Evolutionary conservation across 768 basidiomycete species (phyloP), one percentile per base, ranked within the genome.

Genomic region (Boletales sp.): DNA sequence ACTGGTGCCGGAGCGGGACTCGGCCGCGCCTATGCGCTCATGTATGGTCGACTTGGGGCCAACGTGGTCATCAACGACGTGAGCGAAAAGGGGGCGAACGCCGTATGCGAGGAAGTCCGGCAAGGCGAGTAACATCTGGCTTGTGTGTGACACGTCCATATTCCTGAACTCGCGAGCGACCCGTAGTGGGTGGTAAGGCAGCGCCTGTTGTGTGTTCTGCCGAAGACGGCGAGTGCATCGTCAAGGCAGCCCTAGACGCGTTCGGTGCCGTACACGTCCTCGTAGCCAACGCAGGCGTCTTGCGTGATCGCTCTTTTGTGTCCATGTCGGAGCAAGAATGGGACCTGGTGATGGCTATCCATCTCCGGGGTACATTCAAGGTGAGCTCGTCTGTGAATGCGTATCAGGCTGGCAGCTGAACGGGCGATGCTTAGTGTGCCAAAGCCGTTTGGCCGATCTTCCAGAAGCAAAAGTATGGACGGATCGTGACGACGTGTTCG

Each of bases 41-140:
- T 97, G 89, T 98, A 87, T 63, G 90, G 80, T 21, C 83, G 80
- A 47, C 82, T 94, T 9, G 95, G 96, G n/a, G 95, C 93, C 10
- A 96, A 96, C 59, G 90, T 99, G 31, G 89, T 98, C 40, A 83
- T 98, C 38, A 99, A 98, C 65, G 96, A 99, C 61, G 86, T 97
- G 41, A 92, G 78, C 65, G 87, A 86, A 62, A 90, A 93, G 58
- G 86, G 80, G 2, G 94, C 94, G 8, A 81, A 82, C 18, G 72
- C 78, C 8, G 94, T 98, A 2, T 92, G 91, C 15, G 80, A 86
- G n/a, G 94, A 97, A 64, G 81, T 98, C 51, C 77, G 80, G 53
- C 80, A 84, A 67, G 83, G 93, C 90, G 44, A 38, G 75, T 63
- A 21, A 34, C 32, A 5, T 34, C 12, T 15, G 5, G 2, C 5